Base-by-base conservation (phyloP, 2,329 filamentous ascomycete species). In the Fusarium staphyleae region DNA sequence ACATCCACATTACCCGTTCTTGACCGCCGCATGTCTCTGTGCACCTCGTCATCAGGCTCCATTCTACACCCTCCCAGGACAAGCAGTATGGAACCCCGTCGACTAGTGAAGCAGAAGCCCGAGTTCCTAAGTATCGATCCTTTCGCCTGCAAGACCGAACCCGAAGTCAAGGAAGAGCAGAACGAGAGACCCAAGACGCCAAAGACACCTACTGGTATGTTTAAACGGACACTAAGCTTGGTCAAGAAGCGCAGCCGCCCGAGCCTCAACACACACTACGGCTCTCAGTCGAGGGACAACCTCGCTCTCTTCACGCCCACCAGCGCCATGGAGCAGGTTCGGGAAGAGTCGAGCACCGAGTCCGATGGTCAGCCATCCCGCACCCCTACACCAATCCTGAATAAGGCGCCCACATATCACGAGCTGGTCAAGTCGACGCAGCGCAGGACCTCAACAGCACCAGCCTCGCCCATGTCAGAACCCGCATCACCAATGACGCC, bases 121-220 rank as follows among this genome's bases (percentile, higher is more conserved):
- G 70, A 75, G 3, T 85, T 85, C 68, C 75, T 85, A 15, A 77
- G 72, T 67, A 77, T 81, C 55, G 82, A 85, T 63, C 82, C 82
- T 2, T 84, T 78, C 55, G 78, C 80, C 16, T 67, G 68, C 41
- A 76, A 73, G 66, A 66, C 67, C 43, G 55, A 70, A 24, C 61
- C 51, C 34, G 64, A 68, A 40, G 60, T 64, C n/a, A 62, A 56
- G 8, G 66, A 70, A 10, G 65, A 75, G 26, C 64, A 66, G 2
- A 67, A 66, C 8, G 53, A 70, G 42, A 67, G 64, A 8, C 66
- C 69, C 5, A 74, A 74, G 54, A 67, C 74, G 11, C 75, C 78
- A 9, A 73, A 75, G 57, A 68, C 75, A 3, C 76, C 78, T 2
- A 77, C 77, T 1, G 72, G 72, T 26, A 73, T 84, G 48, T 76